phyloP scores from a whole-genome alignment of 306 rosid species.

The Cucumis cinereus region DNA sequence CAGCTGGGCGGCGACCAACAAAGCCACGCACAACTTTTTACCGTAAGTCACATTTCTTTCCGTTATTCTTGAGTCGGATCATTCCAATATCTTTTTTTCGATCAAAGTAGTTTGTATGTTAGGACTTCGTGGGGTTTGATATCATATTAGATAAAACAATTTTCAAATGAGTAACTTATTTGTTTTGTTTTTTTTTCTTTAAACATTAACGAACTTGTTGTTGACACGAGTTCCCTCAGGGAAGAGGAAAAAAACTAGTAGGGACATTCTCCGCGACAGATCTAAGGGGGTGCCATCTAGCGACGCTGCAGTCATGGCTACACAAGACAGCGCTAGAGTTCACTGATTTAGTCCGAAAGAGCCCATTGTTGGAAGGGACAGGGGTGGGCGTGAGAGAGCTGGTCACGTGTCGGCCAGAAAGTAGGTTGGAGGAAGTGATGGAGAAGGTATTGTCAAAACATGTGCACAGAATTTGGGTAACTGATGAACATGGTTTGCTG shows the following conservation, averaged over 20 bases:
- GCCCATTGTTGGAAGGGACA: slow-evolving; percentile 19
- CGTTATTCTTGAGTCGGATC: neutral
- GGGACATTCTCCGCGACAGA: slow-evolving; percentile 81
- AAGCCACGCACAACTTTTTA: slow-evolving; percentile 45
- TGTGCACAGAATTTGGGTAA: slow-evolving; percentile 83
- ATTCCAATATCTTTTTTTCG: too few relatives aligned
- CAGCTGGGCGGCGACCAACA: slow-evolving; percentile 25
- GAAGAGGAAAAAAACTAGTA: slow-evolving; percentile 39
- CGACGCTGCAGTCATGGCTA: slow-evolving; percentile 64
- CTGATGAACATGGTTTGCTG: slow-evolving; percentile 57
- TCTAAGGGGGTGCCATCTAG: slow-evolving; percentile 49
- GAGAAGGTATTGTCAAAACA: slow-evolving; percentile 46
- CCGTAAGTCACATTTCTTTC: slow-evolving; percentile 19
- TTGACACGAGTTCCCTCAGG: slow-evolving; percentile 17
- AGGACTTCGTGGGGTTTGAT: too few relatives aligned
- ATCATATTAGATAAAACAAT: too few relatives aligned
- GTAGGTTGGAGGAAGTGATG: slow-evolving; percentile 36
- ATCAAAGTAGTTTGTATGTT: too few relatives aligned
- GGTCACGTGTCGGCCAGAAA: slow-evolving; percentile 40
- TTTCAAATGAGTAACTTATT: too few relatives aligned
- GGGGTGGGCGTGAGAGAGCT: slow-evolving; percentile 23
- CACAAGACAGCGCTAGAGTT: slow-evolving; percentile 44
- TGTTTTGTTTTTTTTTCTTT: too few relatives aligned
- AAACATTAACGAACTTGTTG: too few relatives aligned
- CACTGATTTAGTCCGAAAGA: slow-evolving; percentile 29